Evolutionary conservation across 805 yeast species (phyloP).

Genomic region (Hanseniaspora occidentalis): DNA sequence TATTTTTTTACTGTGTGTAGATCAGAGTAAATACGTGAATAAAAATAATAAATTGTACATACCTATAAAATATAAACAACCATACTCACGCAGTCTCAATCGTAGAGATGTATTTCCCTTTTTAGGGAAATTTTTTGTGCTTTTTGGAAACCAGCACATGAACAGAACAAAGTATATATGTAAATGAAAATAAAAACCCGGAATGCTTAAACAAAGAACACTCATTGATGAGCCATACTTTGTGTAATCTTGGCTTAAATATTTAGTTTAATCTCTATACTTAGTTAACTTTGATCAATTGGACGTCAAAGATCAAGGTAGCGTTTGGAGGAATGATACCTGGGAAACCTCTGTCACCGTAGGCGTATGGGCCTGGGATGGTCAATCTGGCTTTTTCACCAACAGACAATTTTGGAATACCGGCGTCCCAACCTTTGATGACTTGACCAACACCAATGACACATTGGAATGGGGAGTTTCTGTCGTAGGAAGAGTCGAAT

Average conservation of each 20-base stretch:
- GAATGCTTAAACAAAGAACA: slow-evolving; percentile 6
- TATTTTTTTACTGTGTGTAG: no score
- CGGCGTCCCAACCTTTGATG: slow-evolving; percentile 94
- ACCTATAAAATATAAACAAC: no score
- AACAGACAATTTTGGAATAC: slow-evolving; percentile 80
- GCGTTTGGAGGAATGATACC: slow-evolving; percentile 96
- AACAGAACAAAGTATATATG: neutral
- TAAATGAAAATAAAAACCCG: neutral
- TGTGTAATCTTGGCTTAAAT: no score
- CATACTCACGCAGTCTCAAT: no score
- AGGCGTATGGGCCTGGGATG: slow-evolving; percentile 87
- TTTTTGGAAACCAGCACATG: neutral
- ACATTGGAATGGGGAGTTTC: slow-evolving; percentile 93
- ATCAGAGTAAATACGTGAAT: no score
- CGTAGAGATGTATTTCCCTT: no score
- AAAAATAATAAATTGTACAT: no score
- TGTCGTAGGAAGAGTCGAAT: slow-evolving; percentile 90
- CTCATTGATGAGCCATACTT: no score
- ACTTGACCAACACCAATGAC: slow-evolving; percentile 93
- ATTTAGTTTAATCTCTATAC: no score
- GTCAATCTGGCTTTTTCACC: slow-evolving; percentile 91
- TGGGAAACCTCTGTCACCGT: slow-evolving; percentile 92
- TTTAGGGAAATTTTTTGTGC: no score
- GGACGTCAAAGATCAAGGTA: slow-evolving; percentile 78
- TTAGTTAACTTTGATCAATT: slow-evolving; percentile 39